Percentiles rank a stretch among this genome's conserved stretches.
Conservation (phyloP, 352 stramenopile species). For the Globisporangium emineosum region DNA sequence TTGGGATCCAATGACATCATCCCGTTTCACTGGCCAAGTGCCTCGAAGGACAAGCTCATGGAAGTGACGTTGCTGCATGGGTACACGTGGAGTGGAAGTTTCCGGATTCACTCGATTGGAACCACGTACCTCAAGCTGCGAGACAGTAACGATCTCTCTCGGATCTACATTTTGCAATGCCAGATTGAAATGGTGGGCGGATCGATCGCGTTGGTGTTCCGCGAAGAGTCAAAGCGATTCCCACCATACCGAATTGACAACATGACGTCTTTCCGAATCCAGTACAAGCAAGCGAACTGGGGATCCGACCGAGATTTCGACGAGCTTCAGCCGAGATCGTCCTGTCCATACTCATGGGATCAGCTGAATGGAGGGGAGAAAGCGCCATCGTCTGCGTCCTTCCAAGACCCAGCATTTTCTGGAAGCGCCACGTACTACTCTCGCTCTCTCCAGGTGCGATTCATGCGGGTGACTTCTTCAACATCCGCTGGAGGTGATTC, state of each 20-base stretch:
- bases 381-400: constrained; percentile 47
- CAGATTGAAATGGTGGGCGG: constrained; percentile 85
- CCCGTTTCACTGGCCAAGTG: constrained; percentile 84
- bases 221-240: constrained; percentile 82
- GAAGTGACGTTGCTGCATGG: constrained; percentile 81
- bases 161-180: constrained; percentile 88
- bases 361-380: constrained; percentile 66
- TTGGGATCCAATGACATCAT: constrained; percentile 72
- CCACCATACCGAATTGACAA: constrained; percentile 91
- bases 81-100: constrained; percentile 84
- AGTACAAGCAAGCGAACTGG: constrained; percentile 84
- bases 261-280: constrained; percentile 87
- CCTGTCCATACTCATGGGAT: constrained; percentile 87
- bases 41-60: constrained; percentile 72
- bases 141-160: constrained; percentile 57
- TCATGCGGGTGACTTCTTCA: constrained; percentile 85
- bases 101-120: constrained; percentile 81
- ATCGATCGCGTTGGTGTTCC: constrained; percentile 82
- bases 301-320: constrained; percentile 71
- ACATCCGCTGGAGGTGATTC: constrained; percentile 46
- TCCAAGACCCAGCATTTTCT: constrained; percentile 63
- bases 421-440: constrained; percentile 52
- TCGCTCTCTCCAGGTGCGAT: constrained; percentile 79
- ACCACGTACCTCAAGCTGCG: constrained; percentile 87
- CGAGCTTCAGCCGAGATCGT: constrained; percentile 65